These are phyloP conservation scores for Aspergillus latus DNA, from an alignment of 2,329 filamentous ascomycete genomes.

Conservation along the genomic window DNA sequence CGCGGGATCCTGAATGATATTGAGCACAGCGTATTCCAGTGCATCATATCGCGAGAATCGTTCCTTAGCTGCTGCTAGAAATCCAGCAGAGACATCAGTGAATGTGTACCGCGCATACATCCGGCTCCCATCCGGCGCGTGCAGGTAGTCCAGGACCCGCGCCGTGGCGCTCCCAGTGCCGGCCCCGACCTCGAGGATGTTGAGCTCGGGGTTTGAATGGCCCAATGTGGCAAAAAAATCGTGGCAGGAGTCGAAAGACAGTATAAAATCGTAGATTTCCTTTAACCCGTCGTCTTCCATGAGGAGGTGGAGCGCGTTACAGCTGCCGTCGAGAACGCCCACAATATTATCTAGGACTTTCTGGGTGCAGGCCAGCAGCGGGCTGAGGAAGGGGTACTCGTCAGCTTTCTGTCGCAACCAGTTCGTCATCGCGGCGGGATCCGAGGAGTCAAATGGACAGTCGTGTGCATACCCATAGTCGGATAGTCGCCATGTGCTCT, in stretches of 20 bases:
- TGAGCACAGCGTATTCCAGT: conserved; percentile 30
- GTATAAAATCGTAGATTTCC: background rate
- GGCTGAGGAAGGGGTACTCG: background rate
- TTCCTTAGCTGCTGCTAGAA: conserved; percentile 30
- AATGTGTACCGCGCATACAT: conserved; percentile 27
- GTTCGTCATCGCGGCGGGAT: background rate
- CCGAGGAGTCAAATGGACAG: background rate
- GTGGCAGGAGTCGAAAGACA: background rate
- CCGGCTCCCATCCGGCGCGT: background rate
- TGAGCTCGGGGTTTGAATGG: conserved; percentile 10
- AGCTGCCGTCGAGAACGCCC: background rate
- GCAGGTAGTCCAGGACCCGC: conserved; percentile 1
- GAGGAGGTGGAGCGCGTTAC: background rate
- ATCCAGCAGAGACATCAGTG: conserved; percentile 33
- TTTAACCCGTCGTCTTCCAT: conserved; percentile 1
- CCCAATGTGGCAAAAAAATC: conserved; percentile 6
- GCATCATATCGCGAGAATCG: conserved; percentile 25
- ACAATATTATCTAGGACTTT: background rate
- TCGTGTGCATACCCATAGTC: background rate
- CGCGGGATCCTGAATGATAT: conserved; percentile 29
- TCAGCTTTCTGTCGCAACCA: background rate
- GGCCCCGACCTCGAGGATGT: conserved; percentile 13
- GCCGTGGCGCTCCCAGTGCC: conserved; percentile 11
- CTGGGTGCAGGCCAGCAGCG: background rate
- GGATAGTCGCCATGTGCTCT: background rate